A percentile compares a stretch with the other conserved stretches of the same genome.
These are phyloP conservation scores for Aeschynomene evenia DNA, from an alignment of 306 rosid genomes.

Conservation along the genomic window DNA sequence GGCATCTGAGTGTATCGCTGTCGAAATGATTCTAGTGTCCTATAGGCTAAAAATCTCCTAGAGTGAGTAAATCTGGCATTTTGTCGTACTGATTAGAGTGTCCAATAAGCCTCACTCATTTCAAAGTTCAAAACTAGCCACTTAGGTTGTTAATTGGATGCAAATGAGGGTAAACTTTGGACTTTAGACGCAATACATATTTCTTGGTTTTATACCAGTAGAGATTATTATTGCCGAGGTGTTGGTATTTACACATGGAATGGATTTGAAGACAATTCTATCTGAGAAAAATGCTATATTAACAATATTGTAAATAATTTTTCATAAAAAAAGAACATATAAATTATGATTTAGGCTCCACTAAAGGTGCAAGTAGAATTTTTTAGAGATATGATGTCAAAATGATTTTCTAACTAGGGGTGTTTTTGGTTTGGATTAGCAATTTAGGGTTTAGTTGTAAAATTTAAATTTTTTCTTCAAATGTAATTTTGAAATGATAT, in stretches of 20 bases:
- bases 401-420: too few relatives aligned
- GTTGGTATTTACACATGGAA: too few relatives aligned
- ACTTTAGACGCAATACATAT: too few relatives aligned
- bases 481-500: too few relatives aligned
- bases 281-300: not conserved
- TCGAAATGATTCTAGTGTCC: not conserved
- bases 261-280: too few relatives aligned
- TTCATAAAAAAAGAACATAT: not conserved
- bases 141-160: not conserved
- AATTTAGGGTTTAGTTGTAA: too few relatives aligned
- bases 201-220: not conserved
- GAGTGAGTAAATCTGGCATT: not conserved
- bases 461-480: too few relatives aligned
- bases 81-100: not conserved
- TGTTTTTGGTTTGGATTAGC: too few relatives aligned
- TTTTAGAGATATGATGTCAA: not conserved
- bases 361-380: too few relatives aligned
- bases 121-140: not conserved
- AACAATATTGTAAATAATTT: not conserved
- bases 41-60: not conserved
- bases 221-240: too few relatives aligned
- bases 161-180: not conserved
- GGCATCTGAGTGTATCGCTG: not conserved
- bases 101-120: not conserved
- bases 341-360: not conserved